Percentiles rank a stretch among this genome's conserved stretches.
Conservation (phyloP, 495 filamentous ascomycete species). For the Talaromyces borbonicus region DNA sequence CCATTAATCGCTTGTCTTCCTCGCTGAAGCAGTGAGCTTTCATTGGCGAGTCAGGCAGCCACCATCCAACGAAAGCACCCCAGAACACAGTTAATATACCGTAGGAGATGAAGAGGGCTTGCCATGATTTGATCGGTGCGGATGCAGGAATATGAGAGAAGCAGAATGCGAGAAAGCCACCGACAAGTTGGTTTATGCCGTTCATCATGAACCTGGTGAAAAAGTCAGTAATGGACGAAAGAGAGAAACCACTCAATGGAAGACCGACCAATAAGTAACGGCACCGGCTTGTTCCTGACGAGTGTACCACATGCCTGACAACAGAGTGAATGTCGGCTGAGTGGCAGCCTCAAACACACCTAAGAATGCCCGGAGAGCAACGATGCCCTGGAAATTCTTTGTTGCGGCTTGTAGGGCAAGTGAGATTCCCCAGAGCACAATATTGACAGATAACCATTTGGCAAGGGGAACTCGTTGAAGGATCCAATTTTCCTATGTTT, state of each 20-base stretch:
- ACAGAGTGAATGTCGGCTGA: constrained; percentile 36
- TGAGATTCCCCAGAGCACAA: constrained; percentile 41
- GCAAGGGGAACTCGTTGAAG: constrained; percentile 38
- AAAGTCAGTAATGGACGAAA: background rate
- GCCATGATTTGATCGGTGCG: constrained; percentile 39
- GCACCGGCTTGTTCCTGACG: constrained; percentile 47
- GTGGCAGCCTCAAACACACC: constrained; percentile 51
- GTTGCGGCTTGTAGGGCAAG: constrained; percentile 41
- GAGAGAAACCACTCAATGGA: background rate
- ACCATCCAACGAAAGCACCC: constrained; percentile 37
- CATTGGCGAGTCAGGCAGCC: constrained; percentile 41
- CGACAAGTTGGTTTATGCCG: constrained; percentile 35
- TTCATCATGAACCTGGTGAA: constrained; percentile 42
- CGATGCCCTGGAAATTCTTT: constrained; percentile 37
- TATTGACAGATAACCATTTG: constrained; percentile 42
- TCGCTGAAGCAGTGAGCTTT: constrained; percentile 38
- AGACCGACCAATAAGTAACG: constrained; percentile 45
- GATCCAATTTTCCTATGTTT: constrained; percentile 19
- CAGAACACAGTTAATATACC: constrained; percentile 42
- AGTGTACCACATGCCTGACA: constrained; percentile 55
- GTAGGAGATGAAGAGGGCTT: constrained; percentile 49
- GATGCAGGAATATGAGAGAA: constrained; percentile 26
- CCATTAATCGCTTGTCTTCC: constrained; percentile 37
- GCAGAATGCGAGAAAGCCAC: constrained; percentile 37
- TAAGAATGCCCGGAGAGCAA: constrained; percentile 42